Evolutionary conservation across 1,284 basidiomycete genomes (phyloP), one percentile per base, ranked within the genome.

Genomic region (Trichosporon ovoides): DNA sequence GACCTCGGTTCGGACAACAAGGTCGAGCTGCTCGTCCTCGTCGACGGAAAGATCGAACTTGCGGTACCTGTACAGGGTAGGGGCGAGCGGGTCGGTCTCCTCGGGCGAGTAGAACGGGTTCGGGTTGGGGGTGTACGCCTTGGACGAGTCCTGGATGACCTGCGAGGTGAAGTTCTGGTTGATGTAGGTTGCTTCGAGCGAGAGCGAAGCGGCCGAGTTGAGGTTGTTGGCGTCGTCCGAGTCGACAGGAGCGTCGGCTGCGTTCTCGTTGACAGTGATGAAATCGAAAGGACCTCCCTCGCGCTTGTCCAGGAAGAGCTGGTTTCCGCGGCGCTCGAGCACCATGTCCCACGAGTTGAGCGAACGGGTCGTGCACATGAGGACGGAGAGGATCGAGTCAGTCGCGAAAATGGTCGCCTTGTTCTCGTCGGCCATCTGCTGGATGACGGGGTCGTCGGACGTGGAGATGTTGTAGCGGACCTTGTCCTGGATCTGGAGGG

Each of bases 331-430:
- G 54, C 91, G 87, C 53, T 92, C 83, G 67, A 98, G 88, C 64
- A 98, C 89, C 63, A 99, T 92, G 76, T 99, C 96, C 96, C 96
- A 99, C 22, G 96, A 95, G 79, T 98, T 95, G 60, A 97, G 90
- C 14, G 93, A 94, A 65, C 96, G 83, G 7, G 92, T 87, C 9
- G 95, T 88, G 68, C 89, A 92, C 96, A 99, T 98, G 64, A 99
- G 85, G 18, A 97, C 87, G 61, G 90, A 88, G 52, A 99, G 85
- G 72, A 99, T 97, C 63, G 89, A 87, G 80, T 98, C 96, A 37
- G 95, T 98, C 20, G 92, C 88, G 75, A 93, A 98, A 59, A 98
- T 86, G 38, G 84, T 86, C 13, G 90, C 93, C 50, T 84, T 83
- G 68, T 86, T 85, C 78, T 87, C 89, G 64, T 83, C 79, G 35